Evolutionary conservation across 305 asterid genomes (phyloP), one percentile per base, ranked within the genome.

Genomic region (Fraxinus floribunda): DNA sequence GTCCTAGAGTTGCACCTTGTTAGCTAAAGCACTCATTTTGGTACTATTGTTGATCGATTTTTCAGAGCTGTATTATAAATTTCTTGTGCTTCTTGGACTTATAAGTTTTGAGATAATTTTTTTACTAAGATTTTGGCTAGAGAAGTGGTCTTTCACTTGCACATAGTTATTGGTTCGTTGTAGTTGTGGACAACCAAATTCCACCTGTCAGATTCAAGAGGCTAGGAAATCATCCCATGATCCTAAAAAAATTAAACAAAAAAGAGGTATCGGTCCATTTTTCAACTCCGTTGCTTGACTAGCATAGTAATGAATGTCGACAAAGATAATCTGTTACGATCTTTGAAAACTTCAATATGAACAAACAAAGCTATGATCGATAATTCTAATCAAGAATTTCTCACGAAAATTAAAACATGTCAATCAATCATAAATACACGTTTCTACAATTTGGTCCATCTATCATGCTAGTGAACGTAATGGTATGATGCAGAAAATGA

Each of bases 371-470:
- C 82, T 39, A 83, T 64, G 76, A 87, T 84, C 78, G 32, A 70
- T 30, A 29, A 79, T 82, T 74, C 79, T 87, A 82, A 85, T 80
- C 81, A 85, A 81, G 82, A 80, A 75, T 78, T 15, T 71, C 83
- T 73, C 41, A 1, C 4, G 57, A 83, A 84, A 78, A 76, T 22
- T 20, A 79, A 36, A 70, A 68, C 85, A 83, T 72, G 89, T 86
- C 85, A 88, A 90, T 75, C 81, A 83, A 80, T 77, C 77, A 84
- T 87, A 90, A 88, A 87, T 89, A 88, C 91, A 87, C 68, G 41
- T 73, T 49, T 82, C 90, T 87, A 83, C 88, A 87, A 46, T 86
- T 78, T 76, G 81, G 57, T 81, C 84, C 76, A 78, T 74, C 81
- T 73, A 77, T 80, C 80, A 82, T 81, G 84, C 88, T 78, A 86